Evolutionary conservation across 768 basidiomycete species (phyloP).

Genomic region (Dendrothele bispora): DNA sequence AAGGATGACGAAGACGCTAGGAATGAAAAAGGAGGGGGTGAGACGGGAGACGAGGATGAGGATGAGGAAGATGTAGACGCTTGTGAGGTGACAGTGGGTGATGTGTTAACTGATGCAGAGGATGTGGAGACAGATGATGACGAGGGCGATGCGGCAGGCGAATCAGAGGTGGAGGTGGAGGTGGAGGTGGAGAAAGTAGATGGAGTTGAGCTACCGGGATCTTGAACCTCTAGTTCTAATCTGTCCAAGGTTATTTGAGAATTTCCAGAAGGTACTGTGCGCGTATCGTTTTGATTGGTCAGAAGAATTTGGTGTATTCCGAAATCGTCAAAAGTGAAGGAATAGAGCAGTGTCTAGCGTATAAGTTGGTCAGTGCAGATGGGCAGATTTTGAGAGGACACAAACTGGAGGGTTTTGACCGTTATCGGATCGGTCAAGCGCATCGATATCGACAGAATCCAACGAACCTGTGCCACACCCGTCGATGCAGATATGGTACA

Average conservation of each 20-base stretch:
- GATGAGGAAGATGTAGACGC: no score
- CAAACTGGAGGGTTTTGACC: constrained; percentile 31
- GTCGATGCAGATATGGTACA: constrained; percentile 31
- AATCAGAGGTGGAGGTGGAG: no score
- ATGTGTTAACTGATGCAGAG: no score
- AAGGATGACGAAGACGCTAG: neutral
- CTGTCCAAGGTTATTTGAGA: constrained; percentile 30
- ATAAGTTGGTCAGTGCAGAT: no score
- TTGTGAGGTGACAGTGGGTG: no score
- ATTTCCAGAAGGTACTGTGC: constrained; percentile 19
- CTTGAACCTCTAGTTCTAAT: constrained; percentile 21
- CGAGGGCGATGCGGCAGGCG: no score
- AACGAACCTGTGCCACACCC: constrained; percentile 30
- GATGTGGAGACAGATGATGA: no score
- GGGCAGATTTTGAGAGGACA: neutral
- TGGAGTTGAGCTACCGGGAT: no score
- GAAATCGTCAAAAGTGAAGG: constrained; percentile 15
- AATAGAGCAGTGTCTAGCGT: constrained; percentile 22
- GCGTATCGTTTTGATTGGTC: constrained; percentile 22
- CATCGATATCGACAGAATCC: constrained; percentile 24
- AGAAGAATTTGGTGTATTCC: constrained; percentile 29
- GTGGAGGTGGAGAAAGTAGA: no score
- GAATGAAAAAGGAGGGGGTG: no score
- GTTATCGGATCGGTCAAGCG: constrained; percentile 24
- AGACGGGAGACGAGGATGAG: no score